Evolutionary conservation across 352 stramenopile genomes (phyloP), one percentile per base, ranked within the genome.

Genomic region (Phytophthora aleatoria): DNA sequence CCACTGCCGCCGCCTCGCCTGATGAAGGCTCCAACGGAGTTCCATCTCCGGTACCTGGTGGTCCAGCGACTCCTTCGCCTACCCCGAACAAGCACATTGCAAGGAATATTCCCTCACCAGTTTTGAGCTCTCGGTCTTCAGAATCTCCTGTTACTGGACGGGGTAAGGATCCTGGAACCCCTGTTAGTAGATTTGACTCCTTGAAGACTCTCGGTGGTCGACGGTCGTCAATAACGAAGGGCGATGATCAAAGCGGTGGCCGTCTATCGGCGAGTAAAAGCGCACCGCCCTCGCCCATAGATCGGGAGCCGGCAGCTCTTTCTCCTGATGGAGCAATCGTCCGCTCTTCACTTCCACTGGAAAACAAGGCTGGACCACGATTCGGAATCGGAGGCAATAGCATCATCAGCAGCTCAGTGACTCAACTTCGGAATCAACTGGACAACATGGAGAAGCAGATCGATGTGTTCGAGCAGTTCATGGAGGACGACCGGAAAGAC

Each of bases 371-470:
- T 42, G 50, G 26, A 0, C 36, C 58, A 12, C 61, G 66, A 50
- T 66, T 67, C 47, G 66, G 47, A 57, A 77, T 61, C 61, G 69
- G 70, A 41, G 76, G 71, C 39, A 81, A 81, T 44, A 81, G 68
- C 31, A 87, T 88, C 36, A 89, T 89, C 56, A 90, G 79, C 47
- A 92, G 73, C 50, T 90, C 74, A 6, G 83, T 89, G 36, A 87
- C 81, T 10, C 82, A 93, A 57, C 68, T 95, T 50, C 83, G 86
- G 4, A 91, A 85, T 48, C 86, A 95, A 44, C 59, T 95, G 16
- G 86, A 95, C 70, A 95, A 92, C 57, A 90, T 95, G 77, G 86
- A 95, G 56, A 93, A 92, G 57, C 86, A 95, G 54, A 95, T 95
- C 45, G 86, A 95, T 63, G 86, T 95, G 43, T 95, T 95, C 51